Evolutionary conservation across 345 rosid species (phyloP).

Genomic region (Physaria fendleri): DNA sequence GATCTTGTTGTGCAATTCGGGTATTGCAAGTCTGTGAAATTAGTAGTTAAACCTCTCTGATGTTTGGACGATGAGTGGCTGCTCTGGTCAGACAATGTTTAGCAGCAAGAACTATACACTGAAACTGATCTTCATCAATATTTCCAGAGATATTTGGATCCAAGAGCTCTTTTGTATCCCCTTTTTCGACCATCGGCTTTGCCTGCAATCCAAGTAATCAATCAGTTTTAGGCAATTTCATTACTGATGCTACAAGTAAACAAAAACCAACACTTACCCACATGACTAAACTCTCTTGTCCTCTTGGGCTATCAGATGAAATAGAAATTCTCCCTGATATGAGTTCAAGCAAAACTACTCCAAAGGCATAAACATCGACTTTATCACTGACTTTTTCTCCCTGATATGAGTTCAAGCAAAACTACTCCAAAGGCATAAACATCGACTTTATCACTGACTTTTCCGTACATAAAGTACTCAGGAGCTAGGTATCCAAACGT

Average conservation of each 20-base stretch:
- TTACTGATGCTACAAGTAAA: conserved; percentile 3
- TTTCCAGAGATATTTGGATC: conserved; percentile 54
- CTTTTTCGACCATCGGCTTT: conserved; percentile 54
- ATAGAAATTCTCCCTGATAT: conserved; percentile 78
- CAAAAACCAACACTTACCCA: conserved; percentile 56
- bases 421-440: conserved; percentile 93
- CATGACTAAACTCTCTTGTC: conserved; percentile 79
- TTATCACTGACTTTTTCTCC: conserved; percentile 92
- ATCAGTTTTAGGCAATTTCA: neutral
- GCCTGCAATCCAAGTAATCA: conserved; percentile 53
- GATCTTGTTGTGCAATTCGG: neutral
- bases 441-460: conserved; percentile 85
- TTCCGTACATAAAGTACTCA: conserved; percentile 94
- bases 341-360: conserved; percentile 82
- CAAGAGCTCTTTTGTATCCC: conserved; percentile 45
- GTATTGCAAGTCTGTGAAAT: neutral
- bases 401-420: conserved; percentile 78
- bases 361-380: conserved; percentile 89
- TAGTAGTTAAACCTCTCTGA: conserved; percentile 49
- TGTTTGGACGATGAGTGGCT: conserved; percentile 73
- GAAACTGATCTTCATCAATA: conserved; percentile 55
- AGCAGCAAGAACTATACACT: conserved; percentile 71
- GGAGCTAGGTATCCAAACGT: conserved; percentile 99
- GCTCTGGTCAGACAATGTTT: conserved; percentile 59
- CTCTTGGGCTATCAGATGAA: conserved; percentile 46